phyloP scores from a whole-genome alignment of 805 yeast species.

The Candida hungchunana region DNA sequence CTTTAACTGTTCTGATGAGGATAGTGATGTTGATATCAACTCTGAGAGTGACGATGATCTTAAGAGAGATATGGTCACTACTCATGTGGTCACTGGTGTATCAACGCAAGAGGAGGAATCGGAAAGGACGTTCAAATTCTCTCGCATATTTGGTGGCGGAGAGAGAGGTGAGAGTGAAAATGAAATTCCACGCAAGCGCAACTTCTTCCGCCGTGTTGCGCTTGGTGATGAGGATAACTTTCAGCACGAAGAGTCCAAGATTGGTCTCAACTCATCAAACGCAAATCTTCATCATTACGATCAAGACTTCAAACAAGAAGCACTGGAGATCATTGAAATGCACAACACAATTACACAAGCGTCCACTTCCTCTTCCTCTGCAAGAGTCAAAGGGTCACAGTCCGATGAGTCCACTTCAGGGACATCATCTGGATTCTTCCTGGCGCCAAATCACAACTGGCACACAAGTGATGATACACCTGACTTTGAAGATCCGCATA shows the following conservation, averaged over 20 bases:
- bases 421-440: slow-evolving; percentile 12
- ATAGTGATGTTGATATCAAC: slow-evolving; percentile 22
- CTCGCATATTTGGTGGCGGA: too few relatives aligned
- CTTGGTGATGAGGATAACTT: slow-evolving; percentile 20
- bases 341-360: background rate
- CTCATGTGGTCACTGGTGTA: too few relatives aligned
- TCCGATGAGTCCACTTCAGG: slow-evolving; percentile 17
- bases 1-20: slow-evolving; percentile 15
- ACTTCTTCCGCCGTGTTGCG: slow-evolving; percentile 14
- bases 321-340: slow-evolving; percentile 46
- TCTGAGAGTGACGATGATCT: slow-evolving; percentile 7
- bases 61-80: background rate
- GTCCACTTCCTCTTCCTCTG: background rate
- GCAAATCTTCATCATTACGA: background rate
- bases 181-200: slow-evolving; percentile 7
- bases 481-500: slow-evolving; percentile 12
- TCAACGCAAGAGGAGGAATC: too few relatives aligned
- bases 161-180: too few relatives aligned
- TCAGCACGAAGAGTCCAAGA: slow-evolving; percentile 14
- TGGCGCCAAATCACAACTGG: slow-evolving; percentile 40
- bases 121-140: background rate
- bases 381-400: slow-evolving; percentile 1
- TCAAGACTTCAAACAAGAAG: slow-evolving; percentile 45
- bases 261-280: slow-evolving; percentile 5
- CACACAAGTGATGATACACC: slow-evolving; percentile 27